Conservation (phyloP, 1,284 basidiomycete species). For the Cerioporus squamosus region DNA sequence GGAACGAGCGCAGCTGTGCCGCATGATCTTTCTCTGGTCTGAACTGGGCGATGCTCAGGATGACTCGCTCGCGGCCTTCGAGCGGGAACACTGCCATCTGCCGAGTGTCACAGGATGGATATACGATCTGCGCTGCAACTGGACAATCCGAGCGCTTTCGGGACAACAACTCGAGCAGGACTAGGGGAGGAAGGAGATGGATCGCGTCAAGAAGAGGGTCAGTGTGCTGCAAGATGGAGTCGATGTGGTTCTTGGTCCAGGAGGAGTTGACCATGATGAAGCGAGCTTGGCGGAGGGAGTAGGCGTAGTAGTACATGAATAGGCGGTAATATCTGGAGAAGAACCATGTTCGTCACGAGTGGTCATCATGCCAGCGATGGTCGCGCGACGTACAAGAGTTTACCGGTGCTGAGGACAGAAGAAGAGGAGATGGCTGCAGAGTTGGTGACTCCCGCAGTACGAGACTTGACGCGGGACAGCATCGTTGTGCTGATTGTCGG, state of each 20-base stretch:
- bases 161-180: conserved; percentile 32
- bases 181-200: conserved; percentile 36
- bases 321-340: conserved; percentile 82
- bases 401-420: conserved; percentile 60
- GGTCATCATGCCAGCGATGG: neutral
- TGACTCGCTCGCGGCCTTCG: conserved; percentile 62
- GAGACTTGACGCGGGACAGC: conserved; percentile 79
- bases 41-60: conserved; percentile 92
- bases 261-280: conserved; percentile 94
- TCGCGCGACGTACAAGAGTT: conserved; percentile 67
- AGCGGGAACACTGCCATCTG: conserved; percentile 72
- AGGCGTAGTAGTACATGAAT: conserved; percentile 85
- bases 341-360: conserved; percentile 1
- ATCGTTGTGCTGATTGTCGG: conserved; percentile 96
- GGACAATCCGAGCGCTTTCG: conserved; percentile 21
- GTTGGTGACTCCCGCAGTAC: conserved; percentile 73
- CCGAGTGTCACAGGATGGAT: conserved; percentile 91
- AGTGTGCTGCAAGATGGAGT: conserved; percentile 66
- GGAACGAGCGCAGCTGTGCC: conserved; percentile 78
- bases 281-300: conserved; percentile 75
- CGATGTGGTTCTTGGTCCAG: conserved; percentile 91
- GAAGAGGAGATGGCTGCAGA: conserved; percentile 64
- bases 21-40: conserved; percentile 95
- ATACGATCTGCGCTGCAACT: conserved; percentile 62
- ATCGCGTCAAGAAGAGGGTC: conserved; percentile 52